Evolutionary conservation across 495 filamentous ascomycete genomes (phyloP).

Genomic region (Annulohypoxylon moriforme): DNA sequence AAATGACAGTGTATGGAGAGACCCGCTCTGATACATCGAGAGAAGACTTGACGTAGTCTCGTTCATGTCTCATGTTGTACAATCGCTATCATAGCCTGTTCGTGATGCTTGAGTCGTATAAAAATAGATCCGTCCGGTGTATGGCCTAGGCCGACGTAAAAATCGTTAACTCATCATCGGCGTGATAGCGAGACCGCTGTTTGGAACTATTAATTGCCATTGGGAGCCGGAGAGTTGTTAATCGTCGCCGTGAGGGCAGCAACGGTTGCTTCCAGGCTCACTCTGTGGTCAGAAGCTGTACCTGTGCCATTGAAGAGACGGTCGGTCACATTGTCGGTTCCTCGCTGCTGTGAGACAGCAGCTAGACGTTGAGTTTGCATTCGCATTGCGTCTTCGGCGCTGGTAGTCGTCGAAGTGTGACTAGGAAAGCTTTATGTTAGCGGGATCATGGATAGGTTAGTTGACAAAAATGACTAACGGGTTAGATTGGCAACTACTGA

Average conservation of each 20-base stretch:
- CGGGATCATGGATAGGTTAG: background rate
- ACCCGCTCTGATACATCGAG: background rate
- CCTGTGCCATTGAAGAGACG: conserved; percentile 5
- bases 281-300: conserved; percentile 7
- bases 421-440: conserved; percentile 21
- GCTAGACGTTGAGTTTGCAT: conserved; percentile 10
- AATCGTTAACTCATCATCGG: conserved; percentile 8
- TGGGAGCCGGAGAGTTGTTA: background rate
- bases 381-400: background rate
- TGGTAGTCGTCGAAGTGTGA: background rate
- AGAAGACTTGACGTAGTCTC: conserved; percentile 6
- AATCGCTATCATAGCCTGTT: too few relatives aligned
- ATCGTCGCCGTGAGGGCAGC: conserved; percentile 3
- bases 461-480: conserved; percentile 22
- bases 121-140: background rate
- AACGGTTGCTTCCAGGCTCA: background rate
- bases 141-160: background rate
- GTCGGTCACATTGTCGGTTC: conserved; percentile 8
- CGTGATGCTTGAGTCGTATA: background rate
- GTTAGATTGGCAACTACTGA: conserved; percentile 5
- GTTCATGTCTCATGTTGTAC: background rate
- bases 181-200: background rate
- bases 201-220: background rate
- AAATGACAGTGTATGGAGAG: background rate
- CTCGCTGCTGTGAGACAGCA: background rate